Percentiles rank a stretch among this genome's conserved stretches.
These are phyloP conservation scores for Arthroderma sp. DNA, from an alignment of 2,329 filamentous ascomycete genomes.

Conservation along the genomic window DNA sequence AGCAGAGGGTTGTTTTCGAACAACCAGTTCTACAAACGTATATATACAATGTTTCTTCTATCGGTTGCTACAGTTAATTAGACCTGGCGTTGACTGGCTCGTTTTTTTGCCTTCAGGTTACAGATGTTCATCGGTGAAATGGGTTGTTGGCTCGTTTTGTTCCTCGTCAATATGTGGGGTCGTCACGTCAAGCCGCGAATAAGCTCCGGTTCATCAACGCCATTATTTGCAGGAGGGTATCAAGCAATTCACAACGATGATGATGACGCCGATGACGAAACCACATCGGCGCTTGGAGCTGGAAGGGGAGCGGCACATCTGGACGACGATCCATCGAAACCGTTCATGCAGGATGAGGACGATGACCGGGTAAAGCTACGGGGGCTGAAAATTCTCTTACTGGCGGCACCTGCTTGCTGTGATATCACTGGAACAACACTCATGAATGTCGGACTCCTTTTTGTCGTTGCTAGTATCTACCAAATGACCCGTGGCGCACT, in stretches of 20 bases:
- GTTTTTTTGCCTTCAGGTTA: constrained; percentile 29
- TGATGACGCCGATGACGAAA: constrained; percentile 31
- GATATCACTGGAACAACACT: constrained; percentile 91
- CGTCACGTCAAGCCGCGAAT: constrained; percentile 34
- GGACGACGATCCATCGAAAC: constrained; percentile 38
- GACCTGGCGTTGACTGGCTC: not conserved
- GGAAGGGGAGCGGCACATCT: constrained; percentile 9
- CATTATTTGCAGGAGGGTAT: constrained; percentile 45
- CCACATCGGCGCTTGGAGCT: constrained; percentile 28
- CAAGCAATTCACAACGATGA: constrained; percentile 43
- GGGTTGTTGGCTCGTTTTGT: constrained; percentile 88
- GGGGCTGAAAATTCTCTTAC: constrained; percentile 58
- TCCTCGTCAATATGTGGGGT: constrained; percentile 52
- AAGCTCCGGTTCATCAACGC: constrained; percentile 23
- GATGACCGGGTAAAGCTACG: constrained; percentile 48
- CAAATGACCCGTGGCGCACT: constrained; percentile 96
- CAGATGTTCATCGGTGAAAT: constrained; percentile 98
- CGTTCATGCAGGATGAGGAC: constrained; percentile 34
- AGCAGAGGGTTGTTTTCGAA: constrained; percentile 63
- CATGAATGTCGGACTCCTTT: constrained; percentile 90
- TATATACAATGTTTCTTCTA: constrained; percentile 9
- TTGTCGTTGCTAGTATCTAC: constrained; percentile 92
- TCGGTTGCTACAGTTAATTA: not conserved
- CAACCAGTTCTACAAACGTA: constrained; percentile 89
- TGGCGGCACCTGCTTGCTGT: constrained; percentile 78